phyloP scores from a whole-genome alignment of 148 eudicot genomes.

The Chenopodium album region DNA sequence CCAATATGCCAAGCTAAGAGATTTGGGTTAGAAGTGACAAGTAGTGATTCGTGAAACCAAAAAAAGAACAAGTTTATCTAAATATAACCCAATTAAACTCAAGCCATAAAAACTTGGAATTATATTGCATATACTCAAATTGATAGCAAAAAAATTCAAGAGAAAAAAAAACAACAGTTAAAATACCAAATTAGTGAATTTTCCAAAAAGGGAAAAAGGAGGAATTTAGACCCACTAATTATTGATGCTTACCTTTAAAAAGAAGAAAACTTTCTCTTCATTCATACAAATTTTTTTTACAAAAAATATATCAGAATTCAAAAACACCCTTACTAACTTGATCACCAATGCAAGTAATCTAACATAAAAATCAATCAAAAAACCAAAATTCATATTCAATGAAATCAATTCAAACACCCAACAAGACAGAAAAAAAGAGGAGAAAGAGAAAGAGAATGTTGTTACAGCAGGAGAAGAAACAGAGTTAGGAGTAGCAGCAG shows the following conservation, averaged over 20 bases:
- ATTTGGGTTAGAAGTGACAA: too few species aligned
- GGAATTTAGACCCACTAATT: constrained; percentile 23
- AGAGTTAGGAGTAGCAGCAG: constrained; percentile 18
- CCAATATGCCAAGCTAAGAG: too few species aligned
- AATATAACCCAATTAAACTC: background rate
- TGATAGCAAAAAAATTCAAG: background rate
- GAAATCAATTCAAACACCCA: too few species aligned
- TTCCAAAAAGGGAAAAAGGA: constrained; percentile 8
- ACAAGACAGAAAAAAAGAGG: background rate
- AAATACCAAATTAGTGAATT: constrained; percentile 17
- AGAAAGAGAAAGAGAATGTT: constrained; percentile 5
- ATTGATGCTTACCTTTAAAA: constrained; percentile 31
- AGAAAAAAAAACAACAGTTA: background rate
- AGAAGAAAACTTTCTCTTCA: constrained; percentile 30
- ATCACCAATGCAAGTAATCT: constrained; percentile 23
- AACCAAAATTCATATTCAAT: background rate
- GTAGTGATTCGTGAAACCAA: too few species aligned
- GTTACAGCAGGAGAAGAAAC: constrained; percentile 56
- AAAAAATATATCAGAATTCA: background rate
- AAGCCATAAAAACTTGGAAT: background rate
- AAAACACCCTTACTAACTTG: background rate
- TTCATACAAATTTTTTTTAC: background rate
- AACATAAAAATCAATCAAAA: constrained; percentile 4
- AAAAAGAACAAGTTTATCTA: background rate
- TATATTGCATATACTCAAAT: background rate